A percentile compares a stretch with the other conserved stretches of the same genome.
Conservation (phyloP, 2,329 filamentous ascomycete species). For the Daldinia sp. region DNA sequence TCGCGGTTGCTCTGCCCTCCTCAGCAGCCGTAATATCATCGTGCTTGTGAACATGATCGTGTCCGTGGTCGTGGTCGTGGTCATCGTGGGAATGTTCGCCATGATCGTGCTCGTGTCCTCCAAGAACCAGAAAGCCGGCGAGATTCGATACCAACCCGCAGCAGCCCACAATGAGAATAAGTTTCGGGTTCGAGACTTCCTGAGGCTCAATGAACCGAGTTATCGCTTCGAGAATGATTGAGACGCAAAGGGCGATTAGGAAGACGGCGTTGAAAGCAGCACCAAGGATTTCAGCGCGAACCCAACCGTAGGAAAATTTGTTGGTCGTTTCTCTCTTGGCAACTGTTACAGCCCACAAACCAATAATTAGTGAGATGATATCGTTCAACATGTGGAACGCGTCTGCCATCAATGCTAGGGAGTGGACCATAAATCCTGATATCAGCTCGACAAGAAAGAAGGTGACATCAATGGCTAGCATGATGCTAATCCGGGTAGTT, state of each 20-base stretch:
- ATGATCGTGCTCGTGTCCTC: slow-evolving; percentile 84
- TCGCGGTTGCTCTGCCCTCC: slow-evolving; percentile 63
- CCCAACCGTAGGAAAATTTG: slow-evolving; percentile 96
- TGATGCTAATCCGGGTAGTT: slow-evolving; percentile 88
- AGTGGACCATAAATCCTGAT: slow-evolving; percentile 87
- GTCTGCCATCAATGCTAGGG: slow-evolving; percentile 93
- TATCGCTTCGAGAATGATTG: slow-evolving; percentile 95
- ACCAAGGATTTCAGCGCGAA: slow-evolving; percentile 95
- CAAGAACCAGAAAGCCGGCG: slow-evolving; percentile 88
- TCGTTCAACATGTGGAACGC: slow-evolving; percentile 99
- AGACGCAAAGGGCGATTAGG: slow-evolving; percentile 93
- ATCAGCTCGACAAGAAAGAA: slow-evolving; percentile 94
- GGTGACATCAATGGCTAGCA: slow-evolving; percentile 87
- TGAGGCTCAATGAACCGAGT: slow-evolving; percentile 93
- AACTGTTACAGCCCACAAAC: slow-evolving; percentile 93
- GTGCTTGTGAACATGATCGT: slow-evolving; percentile 59
- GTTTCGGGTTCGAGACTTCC: slow-evolving; percentile 83
- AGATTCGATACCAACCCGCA: slow-evolving; percentile 90
- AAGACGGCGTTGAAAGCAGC: slow-evolving; percentile 98
- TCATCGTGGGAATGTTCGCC: slow-evolving; percentile 64
- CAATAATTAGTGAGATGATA: slow-evolving; percentile 92
- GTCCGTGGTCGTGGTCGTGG: slow-evolving; percentile 53
- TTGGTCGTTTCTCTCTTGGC: slow-evolving; percentile 87
- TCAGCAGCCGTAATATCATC: slow-evolving; percentile 59
- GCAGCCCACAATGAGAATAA: slow-evolving; percentile 91